Evolutionary conservation across 106 monocot genomes (phyloP), one percentile per base, ranked within the genome.

Genomic region (Dioscorea zingiberensis): DNA sequence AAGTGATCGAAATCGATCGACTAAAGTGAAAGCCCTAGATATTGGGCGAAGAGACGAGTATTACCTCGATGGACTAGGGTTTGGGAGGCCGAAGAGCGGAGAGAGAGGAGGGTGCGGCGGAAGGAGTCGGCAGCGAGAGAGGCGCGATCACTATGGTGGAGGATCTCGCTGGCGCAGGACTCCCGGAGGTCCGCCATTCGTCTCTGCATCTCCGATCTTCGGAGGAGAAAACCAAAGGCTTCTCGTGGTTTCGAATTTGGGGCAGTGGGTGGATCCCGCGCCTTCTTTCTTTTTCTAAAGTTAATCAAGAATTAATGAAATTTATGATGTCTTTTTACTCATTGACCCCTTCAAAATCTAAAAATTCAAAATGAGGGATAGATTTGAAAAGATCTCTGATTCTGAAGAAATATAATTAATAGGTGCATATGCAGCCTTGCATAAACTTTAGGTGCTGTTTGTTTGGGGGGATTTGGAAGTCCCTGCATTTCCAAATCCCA

Each of bases 31-130:
- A 58, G n/a, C 21, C 25, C 18, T 2, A 61, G 45, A 28, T 16
- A 30, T 19, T 3, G 38, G 12, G 30, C 48, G 25, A 27, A 11
- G 48, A 49, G 48, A 24, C 26, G 4, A 46, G 10, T 5, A 13
- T 30, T 8, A 88, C 84, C 81, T 77, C 74, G 64, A 65, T 72
- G 63, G 0, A 27, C 74, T 27, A 78, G 48, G 63, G 55, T 74
- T 54, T 76, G 44, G 22, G 73, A 66, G 15, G 72, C 67, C 25
- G 51, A 28, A 51, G 80, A 68, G 28, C 62, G 68, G 54, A 75
- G 56, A 24, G 84, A 80, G 54, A 6, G 47, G 21, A 84, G 75
- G 25, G 69, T 66, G 21, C 71, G 74, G 48, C 69, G 64, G 71
- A 84, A 73, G 32, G 74, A 66, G 47, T 21, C 58, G 21, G 64